phyloP scores from a whole-genome alignment of 768 basidiomycete species.

The Pulveroboletus ravenelii region DNA sequence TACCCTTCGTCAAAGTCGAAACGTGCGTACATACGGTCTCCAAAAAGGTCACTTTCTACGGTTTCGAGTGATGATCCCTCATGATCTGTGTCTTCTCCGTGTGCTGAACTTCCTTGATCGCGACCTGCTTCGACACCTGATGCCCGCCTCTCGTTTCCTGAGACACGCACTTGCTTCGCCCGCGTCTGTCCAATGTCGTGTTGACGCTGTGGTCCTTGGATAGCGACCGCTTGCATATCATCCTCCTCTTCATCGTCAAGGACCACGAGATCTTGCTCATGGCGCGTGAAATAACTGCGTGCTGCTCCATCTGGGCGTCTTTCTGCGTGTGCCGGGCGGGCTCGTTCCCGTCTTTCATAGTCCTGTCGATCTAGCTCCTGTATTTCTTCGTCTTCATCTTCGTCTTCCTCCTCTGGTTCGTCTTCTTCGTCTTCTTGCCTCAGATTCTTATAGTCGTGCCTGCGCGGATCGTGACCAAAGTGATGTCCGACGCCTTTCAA shows the following conservation, averaged over 20 bases:
- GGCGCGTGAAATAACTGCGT: neutral
- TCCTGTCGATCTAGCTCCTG: neutral
- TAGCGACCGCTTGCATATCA: neutral
- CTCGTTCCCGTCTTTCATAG: neutral
- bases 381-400: slow-evolving; percentile 3
- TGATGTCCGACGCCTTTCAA: slow-evolving; percentile 16
- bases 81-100: neutral
- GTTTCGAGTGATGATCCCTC: slow-evolving; percentile 8
- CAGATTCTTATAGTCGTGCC: slow-evolving; percentile 1
- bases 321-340: neutral
- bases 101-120: neutral
- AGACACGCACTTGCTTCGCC: slow-evolving; percentile 15
- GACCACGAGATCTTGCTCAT: neutral
- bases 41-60: slow-evolving; percentile 22
- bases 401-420: neutral
- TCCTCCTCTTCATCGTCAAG: slow-evolving; percentile 5
- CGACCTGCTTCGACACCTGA: neutral
- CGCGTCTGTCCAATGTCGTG: neutral
- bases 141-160: neutral
- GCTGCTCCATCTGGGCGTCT: neutral
- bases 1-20: slow-evolving; percentile 6
- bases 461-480: slow-evolving; percentile 23
- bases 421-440: slow-evolving; percentile 3
- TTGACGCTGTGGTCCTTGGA: neutral
- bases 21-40: slow-evolving; percentile 7